Evolutionary conservation across 768 basidiomycete genomes (phyloP).

Genomic region (Kwoniella bestiolae): DNA sequence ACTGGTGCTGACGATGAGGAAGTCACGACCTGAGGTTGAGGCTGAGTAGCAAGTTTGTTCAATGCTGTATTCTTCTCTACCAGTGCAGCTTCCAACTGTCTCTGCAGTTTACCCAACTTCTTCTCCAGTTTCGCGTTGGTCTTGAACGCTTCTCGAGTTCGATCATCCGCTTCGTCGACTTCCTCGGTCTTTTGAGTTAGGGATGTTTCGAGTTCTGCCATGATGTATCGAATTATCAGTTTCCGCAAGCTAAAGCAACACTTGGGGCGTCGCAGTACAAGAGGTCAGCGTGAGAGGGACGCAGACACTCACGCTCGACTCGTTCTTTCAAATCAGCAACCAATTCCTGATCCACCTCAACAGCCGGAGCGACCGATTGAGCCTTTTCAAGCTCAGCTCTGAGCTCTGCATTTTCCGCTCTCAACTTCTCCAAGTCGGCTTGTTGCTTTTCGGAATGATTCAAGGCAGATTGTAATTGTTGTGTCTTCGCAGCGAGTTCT

Average conservation of each 20-base stretch:
- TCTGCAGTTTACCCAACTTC: slow-evolving; percentile 44
- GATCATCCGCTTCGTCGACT: slow-evolving; percentile 51
- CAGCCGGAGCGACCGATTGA: not conserved
- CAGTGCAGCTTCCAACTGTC: slow-evolving; percentile 31
- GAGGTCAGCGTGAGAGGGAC: no score
- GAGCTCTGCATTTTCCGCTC: slow-evolving; percentile 3
- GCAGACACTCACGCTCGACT: slow-evolving; percentile 25
- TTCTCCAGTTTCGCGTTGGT: slow-evolving; percentile 50
- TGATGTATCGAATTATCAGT: not conserved
- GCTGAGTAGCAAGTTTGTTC: slow-evolving; percentile 22
- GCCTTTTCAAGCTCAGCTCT: slow-evolving; percentile 7
- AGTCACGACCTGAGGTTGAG: not conserved
- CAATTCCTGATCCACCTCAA: slow-evolving; percentile 1
- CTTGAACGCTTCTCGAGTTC: slow-evolving; percentile 42
- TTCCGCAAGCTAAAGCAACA: no score
- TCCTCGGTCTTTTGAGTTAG: slow-evolving; percentile 43
- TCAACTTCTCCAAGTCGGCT: slow-evolving; percentile 2
- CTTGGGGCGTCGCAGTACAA: no score
- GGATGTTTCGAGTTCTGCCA: slow-evolving; percentile 40
- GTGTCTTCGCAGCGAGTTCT: not conserved
- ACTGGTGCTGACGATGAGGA: not conserved
- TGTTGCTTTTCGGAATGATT: not conserved
- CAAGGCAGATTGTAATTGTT: not conserved
- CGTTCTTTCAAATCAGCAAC: slow-evolving; percentile 24
- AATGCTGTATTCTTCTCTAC: slow-evolving; percentile 40